Percentiles rank a stretch among this genome's conserved stretches.
phyloP scores from a whole-genome alignment of 495 filamentous ascomycete genomes.

The Glonium stellatum region DNA sequence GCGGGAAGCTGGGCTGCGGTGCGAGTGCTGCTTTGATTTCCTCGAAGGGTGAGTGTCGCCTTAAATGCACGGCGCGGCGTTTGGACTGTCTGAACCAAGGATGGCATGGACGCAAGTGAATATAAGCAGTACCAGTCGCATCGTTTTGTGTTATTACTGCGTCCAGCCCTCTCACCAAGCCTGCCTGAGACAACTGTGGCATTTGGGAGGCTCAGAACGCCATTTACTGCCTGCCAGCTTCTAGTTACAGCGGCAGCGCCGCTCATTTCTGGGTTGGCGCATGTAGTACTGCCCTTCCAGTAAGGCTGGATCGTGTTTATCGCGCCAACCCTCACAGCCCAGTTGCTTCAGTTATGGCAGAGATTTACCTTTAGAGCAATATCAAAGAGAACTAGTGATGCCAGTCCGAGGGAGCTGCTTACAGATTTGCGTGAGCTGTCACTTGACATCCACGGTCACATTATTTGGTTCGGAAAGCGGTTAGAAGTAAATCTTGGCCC shows the following conservation, averaged over 20 bases:
- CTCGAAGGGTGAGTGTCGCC: slow-evolving; percentile 15
- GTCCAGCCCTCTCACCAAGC: not conserved
- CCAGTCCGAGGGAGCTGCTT: not conserved
- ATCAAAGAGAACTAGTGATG: not conserved
- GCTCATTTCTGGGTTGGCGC: not conserved
- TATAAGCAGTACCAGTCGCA: not conserved
- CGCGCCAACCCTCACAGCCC: not conserved
- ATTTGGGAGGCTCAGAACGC: not conserved
- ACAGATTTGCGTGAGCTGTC: not conserved
- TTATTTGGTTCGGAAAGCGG: not conserved
- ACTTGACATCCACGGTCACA: not conserved
- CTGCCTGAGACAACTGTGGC: not conserved
- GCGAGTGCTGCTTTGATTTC: slow-evolving; percentile 15
- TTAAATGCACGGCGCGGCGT: slow-evolving; percentile 19
- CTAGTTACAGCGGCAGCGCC: slow-evolving; percentile 1
- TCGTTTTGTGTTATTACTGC: not conserved
- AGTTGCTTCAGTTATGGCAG: not conserved
- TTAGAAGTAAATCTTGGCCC: not conserved
- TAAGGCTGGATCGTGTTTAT: not conserved
- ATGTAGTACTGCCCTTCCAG: not conserved
- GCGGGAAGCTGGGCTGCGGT: slow-evolving; percentile 12
- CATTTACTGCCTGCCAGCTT: not conserved
- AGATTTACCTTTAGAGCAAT: not conserved
- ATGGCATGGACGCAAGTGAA: slow-evolving; percentile 8
- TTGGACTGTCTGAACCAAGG: not conserved